Percentiles rank a stretch among this genome's conserved stretches.
phyloP scores from a whole-genome alignment of 1,284 basidiomycete species.

The Peniophora sp. region DNA sequence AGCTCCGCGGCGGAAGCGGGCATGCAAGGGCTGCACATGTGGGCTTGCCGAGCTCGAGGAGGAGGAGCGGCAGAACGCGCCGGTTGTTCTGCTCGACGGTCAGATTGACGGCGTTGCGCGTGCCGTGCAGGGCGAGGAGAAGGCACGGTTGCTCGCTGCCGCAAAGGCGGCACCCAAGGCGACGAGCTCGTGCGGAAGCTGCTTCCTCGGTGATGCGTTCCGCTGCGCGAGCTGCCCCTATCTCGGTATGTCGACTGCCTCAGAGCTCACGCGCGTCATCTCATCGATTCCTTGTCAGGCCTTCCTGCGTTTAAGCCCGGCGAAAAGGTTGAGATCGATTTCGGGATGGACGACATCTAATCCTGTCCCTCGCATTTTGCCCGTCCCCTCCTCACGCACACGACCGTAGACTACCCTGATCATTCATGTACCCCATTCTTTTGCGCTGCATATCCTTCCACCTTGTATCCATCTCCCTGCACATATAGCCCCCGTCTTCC shows the following conservation, averaged over 20 bases:
- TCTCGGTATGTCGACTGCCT: slow-evolving; percentile 56
- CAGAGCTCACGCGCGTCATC: slow-evolving; percentile 1
- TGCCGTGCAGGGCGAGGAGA: slow-evolving; percentile 60
- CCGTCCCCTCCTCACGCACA: not conserved
- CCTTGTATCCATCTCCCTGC: too few species aligned
- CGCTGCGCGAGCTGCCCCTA: slow-evolving; percentile 95
- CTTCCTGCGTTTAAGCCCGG: slow-evolving; percentile 98
- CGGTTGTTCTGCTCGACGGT: slow-evolving; percentile 64
- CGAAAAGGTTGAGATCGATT: slow-evolving; percentile 89
- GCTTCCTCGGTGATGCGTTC: slow-evolving; percentile 97
- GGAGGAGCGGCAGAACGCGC: slow-evolving; percentile 57
- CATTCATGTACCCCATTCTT: not conserved
- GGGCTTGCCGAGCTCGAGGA: slow-evolving; percentile 89
- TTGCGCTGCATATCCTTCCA: not conserved
- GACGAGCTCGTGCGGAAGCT: slow-evolving; percentile 96
- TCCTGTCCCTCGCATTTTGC: slow-evolving; percentile 3
- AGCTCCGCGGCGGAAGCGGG: slow-evolving; percentile 68
- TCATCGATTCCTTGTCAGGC: slow-evolving; percentile 36
- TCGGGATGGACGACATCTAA: slow-evolving; percentile 83
- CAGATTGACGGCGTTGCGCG: slow-evolving; percentile 43
- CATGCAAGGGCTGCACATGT: slow-evolving; percentile 93
- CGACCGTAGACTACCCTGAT: not conserved
- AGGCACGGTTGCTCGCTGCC: slow-evolving; percentile 52
- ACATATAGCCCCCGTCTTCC: too few species aligned
- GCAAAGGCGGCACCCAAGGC: slow-evolving; percentile 71